Percentiles rank a stretch among this genome's conserved stretches.
phyloP scores from a whole-genome alignment of 805 yeast genomes.

The Nematodospora valgi region DNA sequence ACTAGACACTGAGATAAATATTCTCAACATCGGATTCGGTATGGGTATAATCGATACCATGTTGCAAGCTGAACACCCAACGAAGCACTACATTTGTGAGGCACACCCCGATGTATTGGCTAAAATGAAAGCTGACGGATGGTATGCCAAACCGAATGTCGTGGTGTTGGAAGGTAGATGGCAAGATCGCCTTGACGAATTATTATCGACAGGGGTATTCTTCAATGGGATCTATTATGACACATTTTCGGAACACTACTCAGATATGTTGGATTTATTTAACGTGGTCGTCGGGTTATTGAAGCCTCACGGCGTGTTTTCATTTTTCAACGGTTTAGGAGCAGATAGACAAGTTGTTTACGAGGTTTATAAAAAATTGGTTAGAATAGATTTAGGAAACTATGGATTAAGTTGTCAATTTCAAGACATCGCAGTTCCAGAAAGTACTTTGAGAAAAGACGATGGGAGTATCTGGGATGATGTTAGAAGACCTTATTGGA shows the following conservation, averaged over 20 bases:
- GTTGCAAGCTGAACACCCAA: conserved; percentile 58
- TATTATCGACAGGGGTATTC: conserved; percentile 59
- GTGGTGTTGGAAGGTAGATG: conserved; percentile 83
- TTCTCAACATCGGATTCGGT: conserved; percentile 90
- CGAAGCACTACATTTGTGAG: conserved; percentile 82
- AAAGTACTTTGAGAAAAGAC: conserved; percentile 20
- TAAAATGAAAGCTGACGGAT: conserved; percentile 69
- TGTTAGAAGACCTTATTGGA: conserved; percentile 63
- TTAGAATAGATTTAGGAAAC: conserved; percentile 71
- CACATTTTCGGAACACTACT: conserved; percentile 89
- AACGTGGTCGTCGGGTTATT: conserved; percentile 79
- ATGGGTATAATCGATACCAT: conserved; percentile 92
- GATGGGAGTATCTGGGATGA: conserved; percentile 55
- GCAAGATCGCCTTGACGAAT: conserved; percentile 74
- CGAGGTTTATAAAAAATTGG: conserved; percentile 80
- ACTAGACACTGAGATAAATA: conserved; percentile 38
- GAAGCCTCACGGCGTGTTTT: conserved; percentile 78
- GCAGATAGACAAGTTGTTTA: conserved; percentile 42
- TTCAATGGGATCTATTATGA: conserved; percentile 93
- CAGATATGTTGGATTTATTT: conserved; percentile 81
- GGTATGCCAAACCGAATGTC: conserved; percentile 75
- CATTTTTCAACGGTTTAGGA: conserved; percentile 82
- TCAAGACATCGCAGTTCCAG: conserved; percentile 46
- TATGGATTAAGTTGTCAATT: conserved; percentile 73
- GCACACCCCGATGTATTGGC: conserved; percentile 89